Evolutionary conservation across 768 basidiomycete genomes (phyloP), one percentile per base, ranked within the genome.

Genomic region (Lentinula guzmanii): DNA sequence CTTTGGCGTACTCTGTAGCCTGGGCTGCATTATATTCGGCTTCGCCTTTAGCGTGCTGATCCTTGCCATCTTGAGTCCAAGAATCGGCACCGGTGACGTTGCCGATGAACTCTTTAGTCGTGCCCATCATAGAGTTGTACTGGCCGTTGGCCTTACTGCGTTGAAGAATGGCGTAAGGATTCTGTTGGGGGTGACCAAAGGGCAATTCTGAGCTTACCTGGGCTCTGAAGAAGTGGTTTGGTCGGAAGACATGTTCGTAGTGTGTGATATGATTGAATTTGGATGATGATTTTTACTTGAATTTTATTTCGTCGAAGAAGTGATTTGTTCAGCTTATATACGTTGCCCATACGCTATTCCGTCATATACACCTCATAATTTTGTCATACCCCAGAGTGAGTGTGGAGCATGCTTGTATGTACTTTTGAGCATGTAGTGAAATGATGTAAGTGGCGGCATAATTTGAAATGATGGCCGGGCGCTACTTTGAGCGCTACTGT

Each of bases 1-100:
- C 84, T 55, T 85, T 77, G 4, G 69, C 76, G 63, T 78, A 86
- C n/a, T 75, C 78, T 68, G 86, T 74, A 18, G 76, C 75, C 62
- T 79, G 77, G 3, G 81, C 79, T 16, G 61, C 61, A 1, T 56
- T 11, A 9, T 56, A 24, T 15, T 56, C 54, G 35, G 54, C 69
- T 64, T 75, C 74, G 28, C 74, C 74, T 21, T 61, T 31, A 4
- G 63, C 68, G 63, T 75, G 74, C 63, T 75, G 71, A 51, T 74
- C 48, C 63, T 74, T 67, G 34, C 74, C 74, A 35, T 66, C 68
- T 8, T 67, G 50, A 13, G 61, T 52, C 74, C 75, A 76, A 3
- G 68, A 62, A 8, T 52, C 60, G 11, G 68, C 67, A 34, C 75
- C 74, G 37, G 72, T 74, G 42, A 66, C 15, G 61, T 72, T 72